phyloP scores from a whole-genome alignment of 768 basidiomycete genomes.

The Russula virescens region DNA sequence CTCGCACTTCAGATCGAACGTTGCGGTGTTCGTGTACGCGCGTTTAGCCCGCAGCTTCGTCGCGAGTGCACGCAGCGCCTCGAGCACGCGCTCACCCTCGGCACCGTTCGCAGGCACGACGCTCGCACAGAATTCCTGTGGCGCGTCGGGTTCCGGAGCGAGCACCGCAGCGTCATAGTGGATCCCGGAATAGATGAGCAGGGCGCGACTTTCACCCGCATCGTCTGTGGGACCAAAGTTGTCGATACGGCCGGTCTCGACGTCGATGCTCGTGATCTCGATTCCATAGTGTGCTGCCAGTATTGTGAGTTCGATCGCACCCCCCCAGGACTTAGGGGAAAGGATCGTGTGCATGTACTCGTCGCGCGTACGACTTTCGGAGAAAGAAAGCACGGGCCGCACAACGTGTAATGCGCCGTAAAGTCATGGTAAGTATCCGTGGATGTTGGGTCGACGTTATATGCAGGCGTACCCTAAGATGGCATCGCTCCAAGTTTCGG shows the following conservation, averaged over 20 bases:
- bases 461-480: conserved; percentile 66
- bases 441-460: neutral
- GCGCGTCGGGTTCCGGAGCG: conserved; percentile 70
- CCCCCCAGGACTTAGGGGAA: conserved; percentile 83
- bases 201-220: conserved; percentile 37
- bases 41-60: conserved; percentile 65
- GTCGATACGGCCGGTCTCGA: conserved; percentile 88
- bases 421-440: neutral
- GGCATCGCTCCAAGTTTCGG: conserved; percentile 71
- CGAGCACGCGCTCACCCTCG: conserved; percentile 48
- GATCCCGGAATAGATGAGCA: conserved; percentile 92
- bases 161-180: conserved; percentile 92
- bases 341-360: conserved; percentile 79
- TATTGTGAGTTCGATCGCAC: conserved; percentile 88
- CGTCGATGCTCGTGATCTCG: conserved; percentile 87
- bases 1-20: conserved; percentile 87
- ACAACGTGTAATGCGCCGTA: too few species aligned
- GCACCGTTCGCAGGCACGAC: conserved; percentile 57
- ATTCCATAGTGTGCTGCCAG: conserved; percentile 76
- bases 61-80: conserved; percentile 67
- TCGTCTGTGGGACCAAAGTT: conserved; percentile 53
- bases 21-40: conserved; percentile 87
- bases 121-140: conserved; percentile 78
- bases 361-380: conserved; percentile 45
- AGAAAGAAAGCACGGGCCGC: neutral